A percentile compares a stretch with the other conserved stretches of the same genome.
Evolutionary conservation across 352 stramenopile species (phyloP).

Genomic region (Hyaloperonospora brassicae): DNA sequence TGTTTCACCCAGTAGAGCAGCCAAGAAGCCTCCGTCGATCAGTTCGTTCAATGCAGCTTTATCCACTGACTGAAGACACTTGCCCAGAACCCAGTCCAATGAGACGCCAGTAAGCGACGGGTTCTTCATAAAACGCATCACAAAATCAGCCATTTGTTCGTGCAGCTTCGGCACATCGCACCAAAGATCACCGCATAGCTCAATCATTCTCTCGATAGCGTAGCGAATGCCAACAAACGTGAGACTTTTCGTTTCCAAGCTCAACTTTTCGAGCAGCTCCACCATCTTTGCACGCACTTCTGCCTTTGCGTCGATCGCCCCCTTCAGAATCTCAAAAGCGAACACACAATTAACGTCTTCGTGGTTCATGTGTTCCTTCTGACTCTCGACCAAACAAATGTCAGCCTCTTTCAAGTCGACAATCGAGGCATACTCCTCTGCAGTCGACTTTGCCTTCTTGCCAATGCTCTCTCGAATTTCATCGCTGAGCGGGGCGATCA

Average conservation of each 20-base stretch:
- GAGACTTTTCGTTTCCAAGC: slow-evolving; percentile 49
- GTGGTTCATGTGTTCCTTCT: slow-evolving; percentile 61
- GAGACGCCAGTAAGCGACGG: slow-evolving; percentile 50
- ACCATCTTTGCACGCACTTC: slow-evolving; percentile 49
- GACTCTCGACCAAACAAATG: slow-evolving; percentile 46
- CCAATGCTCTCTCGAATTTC: slow-evolving; percentile 55
- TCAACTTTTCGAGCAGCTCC: slow-evolving; percentile 59
- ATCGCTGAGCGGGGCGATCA: slow-evolving; percentile 42
- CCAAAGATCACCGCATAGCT: slow-evolving; percentile 56
- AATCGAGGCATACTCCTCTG: slow-evolving; percentile 74
- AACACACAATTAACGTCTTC: slow-evolving; percentile 50
- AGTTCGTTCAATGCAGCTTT: slow-evolving; percentile 58
- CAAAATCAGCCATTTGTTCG: slow-evolving; percentile 60
- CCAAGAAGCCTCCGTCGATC: slow-evolving; percentile 60
- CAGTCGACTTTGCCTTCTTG: slow-evolving; percentile 73
- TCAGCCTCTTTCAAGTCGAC: slow-evolving; percentile 63
- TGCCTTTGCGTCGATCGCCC: slow-evolving; percentile 60
- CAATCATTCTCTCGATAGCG: slow-evolving; percentile 52
- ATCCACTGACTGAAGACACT: slow-evolving; percentile 40
- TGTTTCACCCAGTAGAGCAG: slow-evolving; percentile 35
- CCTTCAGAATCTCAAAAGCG: slow-evolving; percentile 47
- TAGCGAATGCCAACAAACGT: slow-evolving; percentile 49
- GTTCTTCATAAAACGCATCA: slow-evolving; percentile 64
- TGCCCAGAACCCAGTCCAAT: slow-evolving; percentile 61
- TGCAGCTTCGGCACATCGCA: slow-evolving; percentile 80